Conservation (phyloP, 306 rosid genomes). For the Corylus americana region DNA sequence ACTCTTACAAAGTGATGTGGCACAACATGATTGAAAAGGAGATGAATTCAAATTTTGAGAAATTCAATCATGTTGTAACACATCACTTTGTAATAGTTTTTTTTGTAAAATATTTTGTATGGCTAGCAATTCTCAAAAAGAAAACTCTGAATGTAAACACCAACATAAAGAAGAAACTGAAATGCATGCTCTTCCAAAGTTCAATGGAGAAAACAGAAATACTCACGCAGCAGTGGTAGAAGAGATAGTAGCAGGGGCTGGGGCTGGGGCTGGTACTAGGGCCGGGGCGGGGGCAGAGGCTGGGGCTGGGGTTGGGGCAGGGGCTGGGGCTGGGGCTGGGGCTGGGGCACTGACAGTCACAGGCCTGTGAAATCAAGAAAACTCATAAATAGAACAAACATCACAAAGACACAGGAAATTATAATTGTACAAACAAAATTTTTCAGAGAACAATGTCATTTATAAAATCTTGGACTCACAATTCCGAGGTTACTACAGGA, state of each 20-base stretch:
- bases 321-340: constrained; percentile 11
- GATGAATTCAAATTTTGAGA: no score
- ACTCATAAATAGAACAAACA: background rate
- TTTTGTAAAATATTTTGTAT: no score
- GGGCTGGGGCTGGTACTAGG: constrained; percentile 4
- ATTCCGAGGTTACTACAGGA: constrained; percentile 37
- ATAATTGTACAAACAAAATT: constrained; percentile 2
- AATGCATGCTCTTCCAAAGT: constrained; percentile 8
- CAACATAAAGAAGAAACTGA: background rate
- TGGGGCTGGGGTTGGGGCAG: constrained; percentile 15
- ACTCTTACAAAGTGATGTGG: no score
- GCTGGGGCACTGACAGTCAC: constrained; percentile 23
- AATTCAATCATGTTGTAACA: no score
- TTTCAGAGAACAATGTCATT: constrained; percentile 4
- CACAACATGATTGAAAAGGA: no score
- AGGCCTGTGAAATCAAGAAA: constrained; percentile 44
- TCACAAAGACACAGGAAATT: constrained; percentile 12
- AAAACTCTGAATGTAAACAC: constrained; percentile 10
- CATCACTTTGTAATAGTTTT: no score
- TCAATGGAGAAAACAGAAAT: constrained; percentile 1
- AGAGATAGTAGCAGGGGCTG: constrained; percentile 15
- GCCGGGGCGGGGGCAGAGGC: constrained; percentile 12
- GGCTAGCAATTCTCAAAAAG: background rate
- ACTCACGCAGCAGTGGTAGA: constrained; percentile 49
- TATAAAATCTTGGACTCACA: constrained; percentile 44